Evolutionary conservation across 257 asterid species (phyloP).

Genomic region (Thymus quinquecostatus): DNA sequence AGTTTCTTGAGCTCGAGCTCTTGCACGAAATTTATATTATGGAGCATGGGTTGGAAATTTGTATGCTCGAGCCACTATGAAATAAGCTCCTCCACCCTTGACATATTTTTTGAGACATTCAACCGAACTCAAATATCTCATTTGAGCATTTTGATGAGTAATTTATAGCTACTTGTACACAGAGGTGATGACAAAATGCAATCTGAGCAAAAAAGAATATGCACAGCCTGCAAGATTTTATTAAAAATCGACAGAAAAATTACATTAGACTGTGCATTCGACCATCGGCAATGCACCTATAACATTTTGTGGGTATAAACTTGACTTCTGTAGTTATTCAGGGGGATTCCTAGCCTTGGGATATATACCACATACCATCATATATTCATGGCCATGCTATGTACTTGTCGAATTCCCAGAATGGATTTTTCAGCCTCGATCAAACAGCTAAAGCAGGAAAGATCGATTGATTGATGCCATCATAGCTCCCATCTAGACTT

Average conservation of each 20-base stretch:
- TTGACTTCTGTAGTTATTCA: slow-evolving; percentile 32
- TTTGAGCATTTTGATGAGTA: too few species aligned
- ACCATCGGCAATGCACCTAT: slow-evolving; percentile 11
- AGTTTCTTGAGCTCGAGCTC: too few species aligned
- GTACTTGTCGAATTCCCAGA: slow-evolving; percentile 28
- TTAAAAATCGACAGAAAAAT: slow-evolving; percentile 25
- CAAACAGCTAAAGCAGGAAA: slow-evolving; percentile 30
- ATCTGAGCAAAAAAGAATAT: not conserved
- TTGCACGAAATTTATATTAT: too few species aligned
- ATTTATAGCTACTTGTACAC: too few species aligned
- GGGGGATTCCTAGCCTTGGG: slow-evolving; percentile 8
- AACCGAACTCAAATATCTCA: too few species aligned
- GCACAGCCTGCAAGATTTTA: slow-evolving; percentile 24
- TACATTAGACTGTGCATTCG: slow-evolving; percentile 31
- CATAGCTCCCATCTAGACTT: slow-evolving; percentile 4
- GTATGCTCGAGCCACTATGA: too few species aligned
- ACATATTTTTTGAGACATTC: too few species aligned
- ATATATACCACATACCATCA: slow-evolving; percentile 14
- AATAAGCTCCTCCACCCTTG: too few species aligned
- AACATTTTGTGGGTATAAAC: slow-evolving; percentile 35
- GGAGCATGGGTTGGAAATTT: too few species aligned
- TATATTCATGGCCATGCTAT: slow-evolving; percentile 1
- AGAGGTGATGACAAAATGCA: not conserved
- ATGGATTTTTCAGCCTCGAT: slow-evolving; percentile 28
- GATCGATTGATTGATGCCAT: not conserved